Base-by-base conservation (phyloP, 176 grass and related monocot species). In the Musa schizocarpa region DNA sequence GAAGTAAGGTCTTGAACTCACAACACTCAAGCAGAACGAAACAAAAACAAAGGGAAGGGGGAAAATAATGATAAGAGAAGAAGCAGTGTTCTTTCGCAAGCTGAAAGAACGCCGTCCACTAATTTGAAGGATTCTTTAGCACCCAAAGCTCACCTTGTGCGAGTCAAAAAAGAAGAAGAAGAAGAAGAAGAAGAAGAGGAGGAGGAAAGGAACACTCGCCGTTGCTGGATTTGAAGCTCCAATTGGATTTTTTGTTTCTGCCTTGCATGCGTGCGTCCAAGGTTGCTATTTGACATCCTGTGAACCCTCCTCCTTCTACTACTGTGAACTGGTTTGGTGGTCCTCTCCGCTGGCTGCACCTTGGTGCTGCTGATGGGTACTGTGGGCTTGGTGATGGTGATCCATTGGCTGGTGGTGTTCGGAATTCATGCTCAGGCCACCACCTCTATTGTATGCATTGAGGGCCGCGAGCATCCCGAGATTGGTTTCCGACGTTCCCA, bases 401-500 rank as follows among this genome's bases (percentile, higher is more conserved):
- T 68, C 65, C 24, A 34, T 4, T 5, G 65, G 26, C 34, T 75
- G 73, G 2, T 34, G 68, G 1, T 72, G 69, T 13, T 72, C 67
- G 26, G 67, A 69, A 48, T 43, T 69, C 67, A 69, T 69, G 48
- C 55, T 61, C 71, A 78, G 66, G 1, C 49, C 82, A 24, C 22
- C 63, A 9, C 84, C 76, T 54, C 82, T 75, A 78, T 57, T 83
- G 76, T 92, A 96, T 0, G 83, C 63, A 71, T 88, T 90, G 74
- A 96, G 81, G 2, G 85, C 87, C 25, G 89, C 85, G 26, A 96
- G 76, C 89, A 92, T 92, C 76, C 87, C 93, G 50, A 92, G 76
- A 65, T 86, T 88, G 70, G 77, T 78, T 20, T 89, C 92, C 9
- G 81, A 73, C 81, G 74, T 90, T 59, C 61, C 64, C 78, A 88